Percentiles rank a stretch among this genome's conserved stretches.
Evolutionary conservation across 306 rosid species (phyloP).

Genomic region (Gastrolobium bilobum): DNA sequence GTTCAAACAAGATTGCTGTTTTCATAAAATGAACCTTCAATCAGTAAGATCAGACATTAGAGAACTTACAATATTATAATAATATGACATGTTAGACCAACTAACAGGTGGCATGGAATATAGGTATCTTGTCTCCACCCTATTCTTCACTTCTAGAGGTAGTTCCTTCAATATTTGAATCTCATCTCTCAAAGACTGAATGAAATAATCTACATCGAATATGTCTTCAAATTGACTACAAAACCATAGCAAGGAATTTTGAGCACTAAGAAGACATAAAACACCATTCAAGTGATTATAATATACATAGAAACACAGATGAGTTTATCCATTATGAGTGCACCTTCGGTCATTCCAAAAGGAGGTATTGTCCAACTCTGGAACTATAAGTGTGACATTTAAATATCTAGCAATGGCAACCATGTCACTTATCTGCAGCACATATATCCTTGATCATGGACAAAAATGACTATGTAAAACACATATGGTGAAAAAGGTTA

Average conservation of each 20-base stretch:
- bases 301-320: background rate
- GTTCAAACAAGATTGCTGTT: background rate
- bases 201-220: slow-evolving; percentile 70
- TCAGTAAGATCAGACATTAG: background rate
- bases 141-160: slow-evolving; percentile 57
- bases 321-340: background rate
- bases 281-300: background rate
- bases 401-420: slow-evolving; percentile 65
- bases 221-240: slow-evolving; percentile 58
- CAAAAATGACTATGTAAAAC: background rate
- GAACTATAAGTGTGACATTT: slow-evolving; percentile 35
- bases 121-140: slow-evolving; percentile 49
- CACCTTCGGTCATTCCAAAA: slow-evolving; percentile 70
- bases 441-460: background rate
- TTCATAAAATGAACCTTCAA: background rate
- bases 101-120: slow-evolving; percentile 73
- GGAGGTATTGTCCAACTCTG: slow-evolving; percentile 67
- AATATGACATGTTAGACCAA: slow-evolving; percentile 76
- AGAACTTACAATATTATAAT: slow-evolving; percentile 55
- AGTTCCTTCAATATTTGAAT: slow-evolving; percentile 65
- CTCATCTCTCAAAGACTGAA: slow-evolving; percentile 66
- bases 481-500: background rate
- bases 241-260: background rate
- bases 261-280: background rate
- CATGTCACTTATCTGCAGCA: slow-evolving; percentile 72